These are phyloP conservation scores for Baorangia bicolor DNA, from an alignment of 768 basidiomycete species.

Conservation along the genomic window DNA sequence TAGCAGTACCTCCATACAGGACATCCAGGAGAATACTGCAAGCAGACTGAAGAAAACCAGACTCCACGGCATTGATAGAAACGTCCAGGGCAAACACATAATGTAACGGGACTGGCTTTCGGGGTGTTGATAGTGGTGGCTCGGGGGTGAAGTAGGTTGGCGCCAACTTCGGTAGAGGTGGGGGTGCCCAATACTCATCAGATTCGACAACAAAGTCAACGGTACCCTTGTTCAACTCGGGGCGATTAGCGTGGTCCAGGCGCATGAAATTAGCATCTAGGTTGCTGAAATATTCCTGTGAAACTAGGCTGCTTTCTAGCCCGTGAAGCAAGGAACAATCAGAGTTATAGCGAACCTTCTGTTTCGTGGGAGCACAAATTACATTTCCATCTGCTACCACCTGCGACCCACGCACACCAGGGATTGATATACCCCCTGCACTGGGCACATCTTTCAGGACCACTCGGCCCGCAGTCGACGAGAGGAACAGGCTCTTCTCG, in stretches of 20 bases:
- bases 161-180: slow-evolving; percentile 54
- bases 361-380: slow-evolving; percentile 86
- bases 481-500: slow-evolving; percentile 79
- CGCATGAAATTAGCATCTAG: slow-evolving; percentile 76
- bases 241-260: slow-evolving; percentile 76
- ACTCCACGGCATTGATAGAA: slow-evolving; percentile 60
- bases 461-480: slow-evolving; percentile 65
- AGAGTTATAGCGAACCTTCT: slow-evolving; percentile 56
- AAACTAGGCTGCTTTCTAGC: slow-evolving; percentile 46
- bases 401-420: slow-evolving; percentile 83
- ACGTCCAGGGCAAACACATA: slow-evolving; percentile 91
- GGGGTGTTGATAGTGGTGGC: slow-evolving; percentile 44
- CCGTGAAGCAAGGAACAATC: not conserved
- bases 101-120: slow-evolving; percentile 63
- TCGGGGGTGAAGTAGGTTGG: slow-evolving; percentile 54
- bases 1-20: slow-evolving; percentile 56
- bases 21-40: slow-evolving; percentile 61
- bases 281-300: slow-evolving; percentile 79
- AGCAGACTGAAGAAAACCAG: slow-evolving; percentile 67
- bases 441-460: slow-evolving; percentile 79
- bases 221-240: slow-evolving; percentile 88
- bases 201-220: slow-evolving; percentile 81
- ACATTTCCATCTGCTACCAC: slow-evolving; percentile 87
- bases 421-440: slow-evolving; percentile 94
- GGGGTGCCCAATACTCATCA: slow-evolving; percentile 81